A percentile compares a stretch with the other conserved stretches of the same genome.
Evolutionary conservation across 2,329 filamentous ascomycete genomes (phyloP).

Genomic region (Trichothecium sympodiale): DNA sequence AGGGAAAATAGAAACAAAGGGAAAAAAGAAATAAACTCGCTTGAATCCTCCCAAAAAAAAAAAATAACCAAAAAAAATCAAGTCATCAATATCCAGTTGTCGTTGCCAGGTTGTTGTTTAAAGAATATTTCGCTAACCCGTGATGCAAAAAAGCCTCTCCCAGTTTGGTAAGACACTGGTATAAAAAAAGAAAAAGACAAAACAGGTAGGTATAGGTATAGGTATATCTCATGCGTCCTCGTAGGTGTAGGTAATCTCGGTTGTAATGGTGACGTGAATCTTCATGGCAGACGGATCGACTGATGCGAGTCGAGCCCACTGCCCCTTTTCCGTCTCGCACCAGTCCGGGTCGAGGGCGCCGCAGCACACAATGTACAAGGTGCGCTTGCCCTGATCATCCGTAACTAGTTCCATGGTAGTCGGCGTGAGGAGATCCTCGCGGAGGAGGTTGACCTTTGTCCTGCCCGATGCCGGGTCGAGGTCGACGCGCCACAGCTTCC

Average conservation of each 20-base stretch:
- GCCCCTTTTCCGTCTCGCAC: constrained; percentile 1
- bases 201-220: too few relatives aligned
- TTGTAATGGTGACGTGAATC: constrained; percentile 3
- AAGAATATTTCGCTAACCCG: too few relatives aligned
- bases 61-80: too few relatives aligned
- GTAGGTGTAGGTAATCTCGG: constrained; percentile 5
- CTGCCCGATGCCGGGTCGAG: constrained; percentile 2
- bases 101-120: too few relatives aligned
- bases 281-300: constrained; percentile 1
- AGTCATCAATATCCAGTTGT: too few relatives aligned
- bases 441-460: background rate
- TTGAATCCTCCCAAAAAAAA: too few relatives aligned
- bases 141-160: too few relatives aligned
- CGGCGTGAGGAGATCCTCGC: constrained; percentile 3
- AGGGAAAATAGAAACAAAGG: too few relatives aligned
- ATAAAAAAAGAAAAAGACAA: too few relatives aligned
- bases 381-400: constrained; percentile 3
- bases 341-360: background rate
- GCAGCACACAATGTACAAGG: constrained; percentile 6
- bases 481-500: constrained; percentile 6
- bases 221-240: too few relatives aligned
- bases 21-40: too few relatives aligned
- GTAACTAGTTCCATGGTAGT: constrained; percentile 4
- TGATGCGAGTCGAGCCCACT: constrained; percentile 1
- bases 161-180: too few relatives aligned